Base-by-base conservation (phyloP, 257 asterid genomes). In the Catharanthus roseus region DNA sequence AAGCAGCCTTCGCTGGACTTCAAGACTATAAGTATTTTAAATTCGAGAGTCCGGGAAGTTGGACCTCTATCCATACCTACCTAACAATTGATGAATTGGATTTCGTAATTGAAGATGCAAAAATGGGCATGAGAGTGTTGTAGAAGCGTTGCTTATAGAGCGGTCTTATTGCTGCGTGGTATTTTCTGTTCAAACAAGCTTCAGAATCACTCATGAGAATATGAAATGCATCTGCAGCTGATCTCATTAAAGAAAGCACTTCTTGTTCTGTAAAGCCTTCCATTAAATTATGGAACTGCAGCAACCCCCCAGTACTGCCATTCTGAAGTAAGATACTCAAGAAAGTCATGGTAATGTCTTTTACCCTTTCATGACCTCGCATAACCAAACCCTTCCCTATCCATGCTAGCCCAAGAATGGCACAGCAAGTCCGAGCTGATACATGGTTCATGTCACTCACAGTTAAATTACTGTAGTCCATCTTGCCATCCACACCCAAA, bases 141-240 rank as follows among this genome's bases (percentile, higher is more conserved):
- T 83, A 95, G 80, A 91, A 88, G 0, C 97, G 95, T 71, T 95
- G 99, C 91, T 95, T 95, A 82, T 91, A 89, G 77, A 95, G 96
- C 53, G 97, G 99, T 33, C 95, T 87, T 31, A 89, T 69, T 31
- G 69, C 80, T 62, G 97, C 93, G 84, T 95, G 95, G 74, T 85
- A 83, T 31, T 78, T 83, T 73, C 86, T 89, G 80, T 80, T 89
- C 84, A 95, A 82, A 83, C 97, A 95, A 75, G 80, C 88, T 50
- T 74, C 89, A 41, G 97, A 91, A 72, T 91, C 97, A 47, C 90
- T 84, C 92, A 95, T 85, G 72, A 95, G 82, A 82, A 88, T 80
- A 80, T 83, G 88, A 83, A 95, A 95, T 73, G 96, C 95, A 84
- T 95, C 96, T 63, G 88, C 96, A 42, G 96, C 92, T 74, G 76